These are phyloP conservation scores for Coemansia sp. DNA, from an alignment of 192 early-diverging fungal genomes.

Conservation along the genomic window DNA sequence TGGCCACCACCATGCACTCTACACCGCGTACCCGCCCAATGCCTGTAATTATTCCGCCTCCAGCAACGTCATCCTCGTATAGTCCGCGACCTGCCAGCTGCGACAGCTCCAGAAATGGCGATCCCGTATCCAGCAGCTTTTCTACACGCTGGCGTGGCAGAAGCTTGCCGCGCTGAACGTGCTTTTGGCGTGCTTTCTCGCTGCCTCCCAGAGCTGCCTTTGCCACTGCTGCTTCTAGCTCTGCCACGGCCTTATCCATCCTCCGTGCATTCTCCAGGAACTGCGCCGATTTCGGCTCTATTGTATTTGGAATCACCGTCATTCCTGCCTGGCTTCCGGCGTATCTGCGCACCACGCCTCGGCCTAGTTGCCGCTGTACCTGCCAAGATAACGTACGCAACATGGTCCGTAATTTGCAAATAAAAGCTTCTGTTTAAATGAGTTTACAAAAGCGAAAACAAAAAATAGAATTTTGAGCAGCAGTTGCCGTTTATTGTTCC, in stretches of 20 bases:
- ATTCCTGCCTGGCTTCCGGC: slow-evolving; percentile 16
- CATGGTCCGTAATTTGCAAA: too few species aligned
- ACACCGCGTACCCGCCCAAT: slow-evolving; percentile 89
- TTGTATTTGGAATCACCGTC: slow-evolving; percentile 35
- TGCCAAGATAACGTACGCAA: background rate
- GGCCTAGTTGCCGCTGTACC: background rate
- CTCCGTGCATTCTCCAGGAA: slow-evolving; percentile 42
- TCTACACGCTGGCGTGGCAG: slow-evolving; percentile 79
- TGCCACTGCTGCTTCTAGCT: slow-evolving; percentile 32
- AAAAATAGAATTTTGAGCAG: too few species aligned
- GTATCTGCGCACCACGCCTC: too few species aligned
- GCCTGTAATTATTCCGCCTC: slow-evolving; percentile 90
- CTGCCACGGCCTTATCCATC: slow-evolving; percentile 30
- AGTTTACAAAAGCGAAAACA: too few species aligned
- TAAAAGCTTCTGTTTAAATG: too few species aligned
- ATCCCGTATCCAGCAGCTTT: slow-evolving; percentile 52
- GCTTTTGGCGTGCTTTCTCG: slow-evolving; percentile 75
- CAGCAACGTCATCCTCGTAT: slow-evolving; percentile 84
- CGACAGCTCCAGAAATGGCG: slow-evolving; percentile 92
- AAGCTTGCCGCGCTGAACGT: slow-evolving; percentile 81
- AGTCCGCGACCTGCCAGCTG: slow-evolving; percentile 87
- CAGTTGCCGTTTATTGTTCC: too few species aligned
- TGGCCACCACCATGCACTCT: slow-evolving; percentile 96
- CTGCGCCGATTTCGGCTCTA: slow-evolving; percentile 27
- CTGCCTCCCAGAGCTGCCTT: slow-evolving; percentile 68